Evolutionary conservation across 2,329 filamentous ascomycete species (phyloP).

Genomic region (Podosphaera fusca): DNA sequence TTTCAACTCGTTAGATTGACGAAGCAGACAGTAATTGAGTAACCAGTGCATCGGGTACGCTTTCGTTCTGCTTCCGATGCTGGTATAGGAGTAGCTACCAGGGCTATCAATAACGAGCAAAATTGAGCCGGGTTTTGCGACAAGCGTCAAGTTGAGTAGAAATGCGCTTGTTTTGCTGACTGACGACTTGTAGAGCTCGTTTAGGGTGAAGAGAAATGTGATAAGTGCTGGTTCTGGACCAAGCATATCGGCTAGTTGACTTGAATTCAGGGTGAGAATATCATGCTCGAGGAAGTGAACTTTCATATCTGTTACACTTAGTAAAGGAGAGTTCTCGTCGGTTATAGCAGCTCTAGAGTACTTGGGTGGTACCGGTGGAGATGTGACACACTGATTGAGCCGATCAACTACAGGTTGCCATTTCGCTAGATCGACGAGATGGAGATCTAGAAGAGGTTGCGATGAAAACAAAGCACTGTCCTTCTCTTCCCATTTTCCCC

Average conservation of each 20-base stretch:
- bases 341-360: conserved; percentile 27
- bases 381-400: conserved; percentile 33
- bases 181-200: conserved; percentile 71
- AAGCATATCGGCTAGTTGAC: conserved; percentile 15
- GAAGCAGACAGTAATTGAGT: conserved; percentile 55
- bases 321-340: conserved; percentile 23
- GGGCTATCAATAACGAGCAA: conserved; percentile 81
- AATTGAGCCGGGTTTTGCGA: conserved; percentile 33
- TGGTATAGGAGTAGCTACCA: conserved; percentile 73
- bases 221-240: conserved; percentile 29
- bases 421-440: conserved; percentile 59
- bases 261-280: conserved; percentile 21
- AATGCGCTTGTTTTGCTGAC: conserved; percentile 52
- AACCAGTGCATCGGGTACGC: conserved; percentile 90
- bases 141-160: conserved; percentile 41
- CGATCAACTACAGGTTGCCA: conserved; percentile 43
- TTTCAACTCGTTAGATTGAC: conserved; percentile 18
- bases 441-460: conserved; percentile 7
- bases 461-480: not conserved
- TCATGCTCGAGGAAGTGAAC: conserved; percentile 25
- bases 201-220: conserved; percentile 81
- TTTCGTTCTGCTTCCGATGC: conserved; percentile 33
- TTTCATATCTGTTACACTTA: conserved; percentile 19
- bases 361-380: conserved; percentile 25
- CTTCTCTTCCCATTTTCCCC: not conserved